phyloP scores from a whole-genome alignment of 768 basidiomycete species.

The Lentinus tigrinus region DNA sequence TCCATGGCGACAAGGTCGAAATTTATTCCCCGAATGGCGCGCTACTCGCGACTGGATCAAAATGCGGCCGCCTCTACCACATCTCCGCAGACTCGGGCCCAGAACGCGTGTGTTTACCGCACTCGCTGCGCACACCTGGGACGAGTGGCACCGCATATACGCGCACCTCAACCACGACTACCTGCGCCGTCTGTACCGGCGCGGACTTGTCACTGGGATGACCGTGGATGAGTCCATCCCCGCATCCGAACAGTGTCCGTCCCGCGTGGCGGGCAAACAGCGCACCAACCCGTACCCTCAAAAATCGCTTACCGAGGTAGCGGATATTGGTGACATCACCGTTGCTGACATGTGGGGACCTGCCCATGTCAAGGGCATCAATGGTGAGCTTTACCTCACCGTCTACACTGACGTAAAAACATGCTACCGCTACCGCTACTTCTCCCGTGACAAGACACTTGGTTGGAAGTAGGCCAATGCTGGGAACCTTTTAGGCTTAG shows the following conservation, averaged over 20 bases:
- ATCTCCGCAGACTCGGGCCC: not conserved
- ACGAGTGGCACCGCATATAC: conserved; percentile 18
- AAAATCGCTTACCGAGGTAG: not conserved
- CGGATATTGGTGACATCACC: not conserved
- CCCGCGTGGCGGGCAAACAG: conserved; percentile 25
- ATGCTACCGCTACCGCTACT: not conserved
- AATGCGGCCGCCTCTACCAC: conserved; percentile 3
- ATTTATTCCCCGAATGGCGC: not conserved
- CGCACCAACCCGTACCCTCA: not conserved
- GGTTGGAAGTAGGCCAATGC: too few species aligned
- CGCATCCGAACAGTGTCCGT: conserved; percentile 9
- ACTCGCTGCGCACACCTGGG: not conserved
- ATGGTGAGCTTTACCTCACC: not conserved
- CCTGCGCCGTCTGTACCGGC: conserved; percentile 1
- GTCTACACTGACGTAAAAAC: not conserved
- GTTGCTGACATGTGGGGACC: conserved; percentile 2
- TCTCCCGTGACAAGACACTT: not conserved
- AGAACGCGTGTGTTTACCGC: not conserved
- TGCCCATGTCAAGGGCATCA: not conserved
- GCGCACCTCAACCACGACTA: conserved; percentile 15
- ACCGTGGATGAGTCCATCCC: not conserved
- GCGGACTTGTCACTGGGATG: conserved; percentile 16
- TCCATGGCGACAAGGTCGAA: not conserved
- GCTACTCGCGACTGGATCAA: not conserved
- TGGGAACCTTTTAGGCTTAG: too few species aligned